Percentiles rank a stretch among this genome's conserved stretches.
phyloP scores from a whole-genome alignment of 805 yeast genomes.

The Metschnikowia peoriensis region DNA sequence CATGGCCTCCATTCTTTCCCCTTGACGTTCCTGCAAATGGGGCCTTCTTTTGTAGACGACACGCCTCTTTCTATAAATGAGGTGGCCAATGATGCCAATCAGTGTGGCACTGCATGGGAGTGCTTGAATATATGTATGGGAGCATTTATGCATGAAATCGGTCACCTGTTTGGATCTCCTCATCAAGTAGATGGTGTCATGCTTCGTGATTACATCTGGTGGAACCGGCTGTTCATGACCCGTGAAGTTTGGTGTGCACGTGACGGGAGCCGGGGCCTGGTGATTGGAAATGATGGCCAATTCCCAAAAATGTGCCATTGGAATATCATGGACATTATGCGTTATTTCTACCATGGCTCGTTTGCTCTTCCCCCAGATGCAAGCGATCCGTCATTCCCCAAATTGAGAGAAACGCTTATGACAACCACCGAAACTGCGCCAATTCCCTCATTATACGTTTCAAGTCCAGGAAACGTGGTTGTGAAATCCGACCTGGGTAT shows the following conservation, averaged over 20 bases:
- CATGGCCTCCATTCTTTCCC: slow-evolving; percentile 95
- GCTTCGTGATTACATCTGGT: slow-evolving; percentile 79
- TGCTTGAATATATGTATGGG: slow-evolving; percentile 83
- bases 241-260: slow-evolving; percentile 59
- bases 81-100: slow-evolving; percentile 88
- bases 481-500: slow-evolving; percentile 64
- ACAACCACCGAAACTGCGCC: slow-evolving; percentile 11
- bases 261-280: slow-evolving; percentile 47
- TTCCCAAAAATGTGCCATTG: slow-evolving; percentile 74
- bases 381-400: slow-evolving; percentile 39
- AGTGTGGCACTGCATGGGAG: slow-evolving; percentile 90
- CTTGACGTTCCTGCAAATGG: slow-evolving; percentile 66
- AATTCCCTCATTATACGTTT: slow-evolving; percentile 25
- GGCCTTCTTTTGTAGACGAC: slow-evolving; percentile 68
- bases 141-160: slow-evolving; percentile 94
- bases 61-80: slow-evolving; percentile 58
- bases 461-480: slow-evolving; percentile 24
- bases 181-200: slow-evolving; percentile 89
- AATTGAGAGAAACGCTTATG: slow-evolving; percentile 33
- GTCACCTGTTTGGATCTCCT: slow-evolving; percentile 88
- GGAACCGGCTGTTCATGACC: slow-evolving; percentile 80
- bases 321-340: slow-evolving; percentile 76
- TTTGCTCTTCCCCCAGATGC: slow-evolving; percentile 70
- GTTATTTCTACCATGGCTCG: slow-evolving; percentile 79
- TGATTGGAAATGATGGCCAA: slow-evolving; percentile 34